phyloP scores from a whole-genome alignment of 495 filamentous ascomycete genomes.

The Tuber magnatum region DNA sequence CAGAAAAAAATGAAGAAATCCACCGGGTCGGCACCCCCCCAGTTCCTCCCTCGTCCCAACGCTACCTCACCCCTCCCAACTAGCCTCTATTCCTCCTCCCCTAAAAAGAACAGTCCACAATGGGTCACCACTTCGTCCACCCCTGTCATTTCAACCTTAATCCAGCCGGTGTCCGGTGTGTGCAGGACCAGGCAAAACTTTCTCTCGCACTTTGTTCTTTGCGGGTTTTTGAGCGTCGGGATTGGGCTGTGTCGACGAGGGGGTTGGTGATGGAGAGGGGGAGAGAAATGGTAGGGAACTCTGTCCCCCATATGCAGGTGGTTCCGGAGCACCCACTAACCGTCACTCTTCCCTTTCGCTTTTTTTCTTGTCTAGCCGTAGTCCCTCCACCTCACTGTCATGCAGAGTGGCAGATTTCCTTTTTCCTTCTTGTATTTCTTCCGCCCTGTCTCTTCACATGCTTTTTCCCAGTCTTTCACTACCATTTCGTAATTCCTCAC shows the following conservation, averaged over 20 bases:
- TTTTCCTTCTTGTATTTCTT: conserved; percentile 50
- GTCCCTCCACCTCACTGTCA: background rate
- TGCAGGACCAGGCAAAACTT: conserved; percentile 73
- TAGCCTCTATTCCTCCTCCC: conserved; percentile 63
- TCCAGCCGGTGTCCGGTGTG: conserved; percentile 61
- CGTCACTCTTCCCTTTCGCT: background rate
- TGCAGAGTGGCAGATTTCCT: conserved; percentile 12
- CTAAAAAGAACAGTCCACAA: conserved; percentile 69
- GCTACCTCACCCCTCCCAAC: conserved; percentile 46
- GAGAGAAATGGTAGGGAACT: background rate
- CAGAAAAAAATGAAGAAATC: no score
- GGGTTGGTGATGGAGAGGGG: conserved; percentile 7
- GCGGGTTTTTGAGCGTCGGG: conserved; percentile 10
- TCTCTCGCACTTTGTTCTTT: conserved; percentile 49
- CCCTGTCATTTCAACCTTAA: conserved; percentile 67
- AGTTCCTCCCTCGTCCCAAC: no score
- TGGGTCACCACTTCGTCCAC: conserved; percentile 83
- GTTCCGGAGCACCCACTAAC: background rate
- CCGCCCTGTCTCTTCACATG: conserved; percentile 48
- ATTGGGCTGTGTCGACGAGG: background rate
- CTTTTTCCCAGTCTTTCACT: conserved; percentile 54
- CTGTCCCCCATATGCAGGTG: background rate
- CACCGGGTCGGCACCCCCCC: no score
- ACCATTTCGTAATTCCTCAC: conserved; percentile 58
- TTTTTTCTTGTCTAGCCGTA: background rate